Base-by-base conservation (phyloP, 1,284 basidiomycete species). In the Cutaneotrichosporon mucoides region DNA sequence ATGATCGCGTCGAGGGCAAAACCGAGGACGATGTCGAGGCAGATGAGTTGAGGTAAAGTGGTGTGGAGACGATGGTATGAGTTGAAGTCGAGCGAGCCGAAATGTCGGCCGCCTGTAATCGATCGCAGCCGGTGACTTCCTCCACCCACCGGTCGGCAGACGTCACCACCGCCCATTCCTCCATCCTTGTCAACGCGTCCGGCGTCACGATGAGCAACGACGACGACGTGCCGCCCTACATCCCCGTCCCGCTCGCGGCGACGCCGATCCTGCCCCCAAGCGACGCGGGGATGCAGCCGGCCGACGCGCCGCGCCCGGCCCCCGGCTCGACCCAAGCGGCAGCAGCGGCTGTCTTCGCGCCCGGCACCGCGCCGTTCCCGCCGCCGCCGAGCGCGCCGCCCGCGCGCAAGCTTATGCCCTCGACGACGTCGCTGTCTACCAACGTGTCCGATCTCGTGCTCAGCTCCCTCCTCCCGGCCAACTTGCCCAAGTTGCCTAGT, bases 361-460 rank as follows among this genome's bases (percentile, higher is more conserved):
- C 53, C 9, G 35, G 7, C 1, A 12, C n/a, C 38, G 41, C 60
- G 0, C 41, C 64, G 4, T 61, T 62, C 55, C 61, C 60, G 1
- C 65, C 63, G 1, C 51, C 64, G 12, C 42, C 59, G 5, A 16
- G 50, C 44, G 41, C 47, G 38, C 56, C 57, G 34, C 53, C 60
- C 36, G n/a, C 53, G 33, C 56, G 61, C 57, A 67, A 67, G 38
- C 68, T 68, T 52, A 60, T 68, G 2, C 66, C 68, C 9, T 56
- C 59, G 33, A 55, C 59, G 5, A 48, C 66, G 2, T 60, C 62
- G 2, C 24, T 76, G 3, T 66, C 68, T 6, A 66, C 66, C 40
- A 76, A 76, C 57, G 75, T 76, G 10, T 75, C 73, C 1, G 75
- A 76, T 56, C 56, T 76, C 6, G 60, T 76, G 12, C 62, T 76